Evolutionary conservation across 352 stramenopile species (phyloP).

Genomic region (Pythium aphanidermatum): DNA sequence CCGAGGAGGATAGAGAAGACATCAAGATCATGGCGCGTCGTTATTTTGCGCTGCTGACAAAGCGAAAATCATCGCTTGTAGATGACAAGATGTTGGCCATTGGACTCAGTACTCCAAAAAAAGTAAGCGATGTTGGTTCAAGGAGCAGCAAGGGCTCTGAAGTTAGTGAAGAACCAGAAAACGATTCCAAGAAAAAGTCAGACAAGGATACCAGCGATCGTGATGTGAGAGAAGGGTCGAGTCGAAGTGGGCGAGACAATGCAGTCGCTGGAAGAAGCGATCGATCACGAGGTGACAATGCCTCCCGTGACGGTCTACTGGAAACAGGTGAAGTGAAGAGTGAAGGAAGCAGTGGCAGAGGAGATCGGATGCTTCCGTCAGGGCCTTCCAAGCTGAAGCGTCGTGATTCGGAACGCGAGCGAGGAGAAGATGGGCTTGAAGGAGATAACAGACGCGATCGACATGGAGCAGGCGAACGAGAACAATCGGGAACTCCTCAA

Average conservation of each 20-base stretch:
- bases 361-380: background rate
- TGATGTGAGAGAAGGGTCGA: too few species aligned
- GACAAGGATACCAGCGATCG: conserved; percentile 8
- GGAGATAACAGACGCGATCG: conserved; percentile 14
- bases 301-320: conserved; percentile 13
- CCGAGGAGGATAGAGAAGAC: conserved; percentile 78
- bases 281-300: conserved; percentile 10
- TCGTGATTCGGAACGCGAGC: conserved; percentile 10
- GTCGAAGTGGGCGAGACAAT: conserved; percentile 10
- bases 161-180: conserved; percentile 17
- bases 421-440: conserved; percentile 2
- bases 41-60: conserved; percentile 79
- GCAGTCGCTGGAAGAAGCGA: conserved; percentile 1
- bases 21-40: conserved; percentile 89
- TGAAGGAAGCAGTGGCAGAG: conserved; percentile 10
- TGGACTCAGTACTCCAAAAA: conserved; percentile 17
- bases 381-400: conserved; percentile 15
- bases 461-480: conserved; percentile 14
- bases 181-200: conserved; percentile 10
- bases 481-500: background rate
- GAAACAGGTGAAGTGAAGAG: conserved; percentile 18
- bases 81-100: conserved; percentile 54
- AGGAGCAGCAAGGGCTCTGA: conserved; percentile 16
- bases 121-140: conserved; percentile 11
- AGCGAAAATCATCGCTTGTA: conserved; percentile 56